These are phyloP conservation scores for Vitis hybrid DNA, from an alignment of 177 flowering plant genomes.

Conservation along the genomic window DNA sequence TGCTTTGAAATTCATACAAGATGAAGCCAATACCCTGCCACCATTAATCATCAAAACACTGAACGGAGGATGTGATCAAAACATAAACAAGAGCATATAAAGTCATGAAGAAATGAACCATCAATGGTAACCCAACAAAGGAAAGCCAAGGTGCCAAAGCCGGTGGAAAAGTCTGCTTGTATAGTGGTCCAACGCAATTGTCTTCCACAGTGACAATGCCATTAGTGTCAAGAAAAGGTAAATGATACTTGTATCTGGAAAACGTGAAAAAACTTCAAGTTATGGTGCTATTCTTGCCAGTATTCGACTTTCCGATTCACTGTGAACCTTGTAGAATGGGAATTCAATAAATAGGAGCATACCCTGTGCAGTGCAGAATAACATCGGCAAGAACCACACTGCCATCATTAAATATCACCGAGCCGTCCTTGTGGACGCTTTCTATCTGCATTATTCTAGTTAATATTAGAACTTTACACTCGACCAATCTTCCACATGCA, in stretches of 20 bases:
- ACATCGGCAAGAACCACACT: slow-evolving; percentile 44
- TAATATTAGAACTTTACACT: slow-evolving; percentile 21
- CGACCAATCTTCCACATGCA: not conserved
- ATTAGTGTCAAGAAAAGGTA: slow-evolving; percentile 72
- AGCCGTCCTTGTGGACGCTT: slow-evolving; percentile 61
- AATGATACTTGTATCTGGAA: slow-evolving; percentile 78
- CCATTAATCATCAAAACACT: not conserved
- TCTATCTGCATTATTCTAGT: slow-evolving; percentile 55
- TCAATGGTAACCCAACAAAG: slow-evolving; percentile 85
- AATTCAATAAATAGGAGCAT: slow-evolving; percentile 9
- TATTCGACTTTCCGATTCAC: no score
- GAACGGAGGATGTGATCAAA: not conserved
- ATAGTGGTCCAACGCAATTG: slow-evolving; percentile 82
- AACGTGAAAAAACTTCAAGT: not conserved
- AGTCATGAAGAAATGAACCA: slow-evolving; percentile 36
- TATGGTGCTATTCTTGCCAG: no score
- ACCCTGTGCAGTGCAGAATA: slow-evolving; percentile 97
- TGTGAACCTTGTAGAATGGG: not conserved
- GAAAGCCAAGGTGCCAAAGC: slow-evolving; percentile 78
- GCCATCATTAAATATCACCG: slow-evolving; percentile 68
- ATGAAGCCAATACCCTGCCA: slow-evolving; percentile 68
- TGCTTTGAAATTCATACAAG: slow-evolving; percentile 69
- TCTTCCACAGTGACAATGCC: slow-evolving; percentile 73
- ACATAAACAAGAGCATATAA: not conserved
- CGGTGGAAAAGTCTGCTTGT: slow-evolving; percentile 86